Evolutionary conservation across 371 early-diverging fungal genomes (phyloP).

Genomic region (Mucor saturninus): DNA sequence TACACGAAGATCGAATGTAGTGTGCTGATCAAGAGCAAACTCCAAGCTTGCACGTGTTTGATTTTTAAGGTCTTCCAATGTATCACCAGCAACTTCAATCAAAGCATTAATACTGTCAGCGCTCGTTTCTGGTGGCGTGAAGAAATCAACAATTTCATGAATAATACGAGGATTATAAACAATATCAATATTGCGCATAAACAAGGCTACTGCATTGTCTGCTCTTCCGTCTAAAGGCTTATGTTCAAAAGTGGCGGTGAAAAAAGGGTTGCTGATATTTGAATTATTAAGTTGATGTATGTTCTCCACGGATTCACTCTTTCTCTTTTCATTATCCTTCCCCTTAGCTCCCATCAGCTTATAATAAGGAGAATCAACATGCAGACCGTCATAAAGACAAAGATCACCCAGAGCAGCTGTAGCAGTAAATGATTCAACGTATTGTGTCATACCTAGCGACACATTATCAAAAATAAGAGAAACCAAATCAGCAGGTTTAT

Average conservation of each 20-base stretch:
- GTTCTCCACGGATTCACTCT: constrained; percentile 28
- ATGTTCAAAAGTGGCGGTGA: constrained; percentile 82
- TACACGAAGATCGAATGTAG: constrained; percentile 87
- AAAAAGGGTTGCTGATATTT: constrained; percentile 72
- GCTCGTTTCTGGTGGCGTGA: constrained; percentile 83
- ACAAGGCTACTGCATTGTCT: constrained; percentile 82
- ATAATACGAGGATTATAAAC: constrained; percentile 86
- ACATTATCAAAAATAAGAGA: constrained; percentile 74
- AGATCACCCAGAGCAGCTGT: constrained; percentile 80
- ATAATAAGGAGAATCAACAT: constrained; percentile 76
- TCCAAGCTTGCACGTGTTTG: constrained; percentile 90
- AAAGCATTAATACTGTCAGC: constrained; percentile 76
- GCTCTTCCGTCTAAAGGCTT: constrained; percentile 88
- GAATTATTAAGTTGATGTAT: constrained; percentile 19
- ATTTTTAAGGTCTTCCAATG: constrained; percentile 87
- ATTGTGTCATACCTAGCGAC: constrained; percentile 56
- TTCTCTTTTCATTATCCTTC: constrained; percentile 27
- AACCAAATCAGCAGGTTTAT: constrained; percentile 58
- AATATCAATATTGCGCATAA: constrained; percentile 91
- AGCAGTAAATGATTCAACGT: constrained; percentile 73
- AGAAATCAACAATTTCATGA: constrained; percentile 77
- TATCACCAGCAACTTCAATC: constrained; percentile 85
- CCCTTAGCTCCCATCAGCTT: constrained; percentile 84
- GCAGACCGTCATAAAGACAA: constrained; percentile 81
- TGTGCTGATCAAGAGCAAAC: constrained; percentile 89